phyloP scores from a whole-genome alignment of 2,329 filamentous ascomycete species.

The Trichoderma sp. region DNA sequence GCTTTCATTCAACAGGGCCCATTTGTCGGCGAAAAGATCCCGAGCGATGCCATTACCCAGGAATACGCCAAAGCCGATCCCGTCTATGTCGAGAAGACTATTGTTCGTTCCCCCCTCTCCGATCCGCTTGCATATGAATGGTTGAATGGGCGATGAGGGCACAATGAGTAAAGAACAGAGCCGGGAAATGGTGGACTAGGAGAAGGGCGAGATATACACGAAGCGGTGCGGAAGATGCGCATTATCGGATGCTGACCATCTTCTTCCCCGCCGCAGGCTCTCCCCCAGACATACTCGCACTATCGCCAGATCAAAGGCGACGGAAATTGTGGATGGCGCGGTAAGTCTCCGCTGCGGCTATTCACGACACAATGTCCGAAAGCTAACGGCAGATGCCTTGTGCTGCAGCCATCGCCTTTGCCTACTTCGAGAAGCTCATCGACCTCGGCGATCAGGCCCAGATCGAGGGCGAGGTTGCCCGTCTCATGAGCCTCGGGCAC shows the following conservation, averaged over 20 bases:
- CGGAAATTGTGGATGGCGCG: conserved; percentile 97
- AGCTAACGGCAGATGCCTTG: not conserved
- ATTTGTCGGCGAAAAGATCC: conserved; percentile 75
- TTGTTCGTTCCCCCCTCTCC: conserved; percentile 56
- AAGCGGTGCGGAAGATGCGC: not conserved
- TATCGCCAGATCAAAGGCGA: conserved; percentile 89
- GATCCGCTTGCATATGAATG: conserved; percentile 4
- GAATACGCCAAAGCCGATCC: conserved; percentile 90
- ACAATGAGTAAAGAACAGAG: too few relatives aligned
- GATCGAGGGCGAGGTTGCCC: conserved; percentile 69
- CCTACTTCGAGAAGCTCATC: conserved; percentile 86
- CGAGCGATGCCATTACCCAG: conserved; percentile 74
- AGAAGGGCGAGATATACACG: not conserved
- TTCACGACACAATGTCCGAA: not conserved
- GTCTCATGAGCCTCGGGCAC: conserved; percentile 71
- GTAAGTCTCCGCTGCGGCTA: conserved; percentile 57
- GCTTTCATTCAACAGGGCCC: conserved; percentile 63
- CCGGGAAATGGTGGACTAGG: not conserved
- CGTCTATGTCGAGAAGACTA: conserved; percentile 82
- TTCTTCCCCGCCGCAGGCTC: conserved; percentile 54
- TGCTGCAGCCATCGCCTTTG: conserved; percentile 78
- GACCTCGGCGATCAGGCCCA: conserved; percentile 64
- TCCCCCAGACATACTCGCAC: conserved; percentile 82
- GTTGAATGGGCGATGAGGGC: not conserved
- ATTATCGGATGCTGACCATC: conserved; percentile 27